Evolutionary conservation across 495 filamentous ascomycete genomes (phyloP), one percentile per base, ranked within the genome.

Genomic region (Aspergillus olivimuriae): DNA sequence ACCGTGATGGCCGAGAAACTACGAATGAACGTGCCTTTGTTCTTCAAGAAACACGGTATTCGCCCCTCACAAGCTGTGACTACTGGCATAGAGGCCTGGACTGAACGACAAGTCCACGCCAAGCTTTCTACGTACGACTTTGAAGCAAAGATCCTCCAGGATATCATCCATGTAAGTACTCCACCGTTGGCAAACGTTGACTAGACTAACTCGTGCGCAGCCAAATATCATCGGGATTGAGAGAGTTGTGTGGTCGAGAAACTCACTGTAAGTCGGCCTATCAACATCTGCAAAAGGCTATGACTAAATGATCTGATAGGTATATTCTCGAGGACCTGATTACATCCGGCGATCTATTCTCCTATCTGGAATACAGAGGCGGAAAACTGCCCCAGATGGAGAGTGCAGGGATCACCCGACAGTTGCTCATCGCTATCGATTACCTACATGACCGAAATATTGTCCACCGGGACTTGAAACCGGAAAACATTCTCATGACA

Each of bases 381-480:
- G 65, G 66, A 5, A 53, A 32, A 2, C 62, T 84, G 1, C 35
- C 40, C 10, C 76, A 80, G 31, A 64, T 68, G 2, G 71, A 83
- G 40, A 68, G 71, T 22, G 74, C 74, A 26, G 57, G 74, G 10
- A 74, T 85, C 30, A 60, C 75, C 5, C 70, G 69, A 43, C 82
- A 86, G 48, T 56, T 84, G 11, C 58, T 81, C 2, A 72, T 77
- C 42, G 82, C 78, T 9, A 48, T 85, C 18, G 62, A 76, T 12
- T 81, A 83, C 50, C 53, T 84, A 4, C 81, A 85, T 51, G 57
- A 65, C 8, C 58, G 62, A 4, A 52, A 65, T 4, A 76, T 85
- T 28, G 79, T 76, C 7, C 82, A 86, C 53, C 61, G 82, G 21
- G 82, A 86, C 47, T 58, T 86, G n/a, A 86, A 86, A 53, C 82